Percentiles rank a stretch among this genome's conserved stretches.
Conservation (phyloP, 306 rosid genomes). For the Erythrophleum fordii region DNA sequence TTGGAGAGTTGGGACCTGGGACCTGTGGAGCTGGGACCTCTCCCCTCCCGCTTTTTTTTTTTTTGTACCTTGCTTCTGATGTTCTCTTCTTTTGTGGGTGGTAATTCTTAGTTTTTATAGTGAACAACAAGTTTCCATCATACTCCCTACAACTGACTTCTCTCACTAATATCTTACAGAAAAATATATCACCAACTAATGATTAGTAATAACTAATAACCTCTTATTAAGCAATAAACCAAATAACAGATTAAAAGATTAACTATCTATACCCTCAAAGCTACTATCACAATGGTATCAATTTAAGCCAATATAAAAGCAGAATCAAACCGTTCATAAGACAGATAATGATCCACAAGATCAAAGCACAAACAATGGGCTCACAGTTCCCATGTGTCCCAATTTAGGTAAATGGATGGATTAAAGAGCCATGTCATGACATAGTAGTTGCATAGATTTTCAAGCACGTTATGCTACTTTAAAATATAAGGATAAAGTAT, state of each 20-base stretch:
- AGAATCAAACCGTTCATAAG: constrained; percentile 84
- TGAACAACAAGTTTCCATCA: neutral
- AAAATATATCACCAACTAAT: constrained; percentile 11
- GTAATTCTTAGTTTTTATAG: neutral
- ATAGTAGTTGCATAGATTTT: constrained; percentile 57
- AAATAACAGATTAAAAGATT: constrained; percentile 15
- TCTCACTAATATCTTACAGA: neutral
- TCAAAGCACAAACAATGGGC: constrained; percentile 87
- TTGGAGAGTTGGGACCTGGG: too few relatives aligned
- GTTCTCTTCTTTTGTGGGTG: neutral
- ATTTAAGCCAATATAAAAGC: constrained; percentile 28
- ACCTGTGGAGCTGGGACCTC: neutral
- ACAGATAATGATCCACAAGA: constrained; percentile 82
- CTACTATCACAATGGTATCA: neutral
- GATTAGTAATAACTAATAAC: neutral
- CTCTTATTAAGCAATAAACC: neutral
- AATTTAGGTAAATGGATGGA: constrained; percentile 92
- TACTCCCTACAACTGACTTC: neutral
- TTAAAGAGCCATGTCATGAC: constrained; percentile 86
- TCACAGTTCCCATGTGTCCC: constrained; percentile 96
- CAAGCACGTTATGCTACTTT: constrained; percentile 84
- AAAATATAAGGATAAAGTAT: constrained; percentile 68
- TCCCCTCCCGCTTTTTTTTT: too few relatives aligned
- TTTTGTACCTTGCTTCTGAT: neutral
- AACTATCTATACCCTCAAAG: neutral